Evolutionary conservation across 495 filamentous ascomycete genomes (phyloP).

Genomic region (Penicillium salamii): DNA sequence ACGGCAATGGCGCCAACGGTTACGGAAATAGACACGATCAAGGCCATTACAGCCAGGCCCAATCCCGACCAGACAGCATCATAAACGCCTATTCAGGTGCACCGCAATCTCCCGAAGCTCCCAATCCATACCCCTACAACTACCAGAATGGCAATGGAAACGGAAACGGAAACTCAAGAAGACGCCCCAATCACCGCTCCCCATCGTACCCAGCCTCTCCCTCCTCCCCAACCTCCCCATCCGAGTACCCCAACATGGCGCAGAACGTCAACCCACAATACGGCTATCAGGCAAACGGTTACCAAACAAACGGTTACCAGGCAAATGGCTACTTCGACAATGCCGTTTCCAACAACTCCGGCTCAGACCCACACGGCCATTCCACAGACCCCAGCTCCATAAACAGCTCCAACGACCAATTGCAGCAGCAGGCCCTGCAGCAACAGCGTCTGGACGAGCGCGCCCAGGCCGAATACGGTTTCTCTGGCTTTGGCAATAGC

Average conservation of each 20-base stretch:
- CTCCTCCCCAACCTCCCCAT: neutral
- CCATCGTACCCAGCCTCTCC: neutral
- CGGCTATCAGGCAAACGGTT: constrained; percentile 46
- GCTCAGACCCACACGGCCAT: constrained; percentile 68
- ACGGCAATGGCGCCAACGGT: constrained; percentile 43
- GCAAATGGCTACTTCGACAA: constrained; percentile 71
- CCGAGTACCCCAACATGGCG: constrained; percentile 16
- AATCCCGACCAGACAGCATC: constrained; percentile 58
- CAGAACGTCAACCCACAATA: constrained; percentile 37
- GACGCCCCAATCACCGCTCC: constrained; percentile 36
- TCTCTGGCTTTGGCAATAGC: constrained; percentile 44
- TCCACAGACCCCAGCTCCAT: constrained; percentile 87
- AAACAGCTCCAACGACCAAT: constrained; percentile 82
- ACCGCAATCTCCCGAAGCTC: constrained; percentile 33
- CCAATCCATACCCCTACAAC: constrained; percentile 40
- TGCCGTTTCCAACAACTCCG: constrained; percentile 65
- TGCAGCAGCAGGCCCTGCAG: constrained; percentile 50
- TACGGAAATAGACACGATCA: too few relatives aligned
- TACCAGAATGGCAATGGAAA: constrained; percentile 22
- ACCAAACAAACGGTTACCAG: constrained; percentile 59
- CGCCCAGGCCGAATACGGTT: constrained; percentile 57
- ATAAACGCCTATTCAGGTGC: constrained; percentile 43
- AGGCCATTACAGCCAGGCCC: constrained; percentile 45
- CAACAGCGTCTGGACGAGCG: constrained; percentile 42
- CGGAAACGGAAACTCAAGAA: too few relatives aligned